Evolutionary conservation across 768 basidiomycete species (phyloP).

Genomic region (Hemileccinum rubropunctum): DNA sequence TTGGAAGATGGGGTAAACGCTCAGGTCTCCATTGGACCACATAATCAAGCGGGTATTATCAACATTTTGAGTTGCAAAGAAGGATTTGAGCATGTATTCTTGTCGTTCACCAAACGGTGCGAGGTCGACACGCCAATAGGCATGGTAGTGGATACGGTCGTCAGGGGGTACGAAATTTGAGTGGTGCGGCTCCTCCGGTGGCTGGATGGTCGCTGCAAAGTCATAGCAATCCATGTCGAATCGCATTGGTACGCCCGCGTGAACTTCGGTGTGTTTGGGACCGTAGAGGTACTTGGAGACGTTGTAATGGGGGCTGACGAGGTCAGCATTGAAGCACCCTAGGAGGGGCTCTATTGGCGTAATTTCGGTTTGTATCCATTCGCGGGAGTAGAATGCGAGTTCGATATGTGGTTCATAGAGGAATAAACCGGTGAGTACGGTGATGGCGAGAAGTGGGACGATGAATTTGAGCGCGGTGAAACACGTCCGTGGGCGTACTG

Average conservation of each 20-base stretch:
- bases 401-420: constrained; percentile 86
- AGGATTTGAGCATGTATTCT: constrained; percentile 88
- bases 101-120: constrained; percentile 78
- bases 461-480: constrained; percentile 43
- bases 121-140: constrained; percentile 93
- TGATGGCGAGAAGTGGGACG: constrained; percentile 35
- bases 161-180: constrained; percentile 25
- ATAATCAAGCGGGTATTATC: constrained; percentile 64
- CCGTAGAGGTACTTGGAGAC: constrained; percentile 62
- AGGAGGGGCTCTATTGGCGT: constrained; percentile 57
- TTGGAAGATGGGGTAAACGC: constrained; percentile 52
- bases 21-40: constrained; percentile 88
- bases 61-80: constrained; percentile 88
- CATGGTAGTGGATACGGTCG: constrained; percentile 71
- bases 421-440: constrained; percentile 49
- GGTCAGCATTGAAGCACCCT: constrained; percentile 69
- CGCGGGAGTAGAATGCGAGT: constrained; percentile 70
- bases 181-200: constrained; percentile 8
- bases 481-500: constrained; percentile 36
- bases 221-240: constrained; percentile 90
- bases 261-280: constrained; percentile 64
- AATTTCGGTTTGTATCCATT: constrained; percentile 76
- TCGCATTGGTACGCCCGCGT: constrained; percentile 76
- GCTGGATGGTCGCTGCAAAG: constrained; percentile 79
- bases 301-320: constrained; percentile 67